Conservation (phyloP, 306 rosid genomes). For the Quercus glauca region DNA sequence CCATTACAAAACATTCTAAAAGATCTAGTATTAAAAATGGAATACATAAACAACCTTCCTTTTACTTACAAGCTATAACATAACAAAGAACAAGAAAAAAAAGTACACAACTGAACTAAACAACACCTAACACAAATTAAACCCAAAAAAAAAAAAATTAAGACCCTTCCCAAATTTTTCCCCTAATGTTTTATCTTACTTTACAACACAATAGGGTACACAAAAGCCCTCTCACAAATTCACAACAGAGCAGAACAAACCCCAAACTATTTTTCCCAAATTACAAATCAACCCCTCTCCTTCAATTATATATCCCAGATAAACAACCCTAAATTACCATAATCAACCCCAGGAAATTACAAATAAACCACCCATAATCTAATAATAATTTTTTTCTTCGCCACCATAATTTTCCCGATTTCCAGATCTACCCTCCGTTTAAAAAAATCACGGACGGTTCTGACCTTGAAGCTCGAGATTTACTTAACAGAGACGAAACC, state of each 20-base stretch:
- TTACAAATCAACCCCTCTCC: constrained; percentile 33
- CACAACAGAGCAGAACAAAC: constrained; percentile 30
- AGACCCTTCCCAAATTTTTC: not conserved
- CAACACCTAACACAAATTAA: too few species aligned
- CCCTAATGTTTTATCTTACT: constrained; percentile 28
- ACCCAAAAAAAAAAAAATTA: too few species aligned
- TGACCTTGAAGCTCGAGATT: constrained; percentile 27
- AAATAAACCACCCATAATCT: constrained; percentile 15
- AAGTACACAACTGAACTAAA: not conserved
- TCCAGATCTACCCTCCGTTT: constrained; percentile 60
- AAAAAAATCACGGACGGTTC: constrained; percentile 69
- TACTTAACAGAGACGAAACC: constrained; percentile 12
- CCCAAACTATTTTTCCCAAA: constrained; percentile 1
- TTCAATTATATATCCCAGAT: not conserved
- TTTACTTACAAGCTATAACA: not conserved
- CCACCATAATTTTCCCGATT: constrained; percentile 25
- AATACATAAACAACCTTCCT: not conserved
- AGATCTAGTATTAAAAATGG: too few species aligned
- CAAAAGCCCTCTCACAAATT: constrained; percentile 4
- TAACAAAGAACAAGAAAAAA: not conserved
- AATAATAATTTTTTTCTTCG: not conserved
- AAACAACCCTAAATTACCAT: constrained; percentile 35
- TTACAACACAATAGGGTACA: constrained; percentile 40
- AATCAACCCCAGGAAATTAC: constrained; percentile 13
- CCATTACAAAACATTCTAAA: not conserved